Conservation (phyloP, 2,329 filamentous ascomycete genomes). For the Fusarium tanahbumbuense region DNA sequence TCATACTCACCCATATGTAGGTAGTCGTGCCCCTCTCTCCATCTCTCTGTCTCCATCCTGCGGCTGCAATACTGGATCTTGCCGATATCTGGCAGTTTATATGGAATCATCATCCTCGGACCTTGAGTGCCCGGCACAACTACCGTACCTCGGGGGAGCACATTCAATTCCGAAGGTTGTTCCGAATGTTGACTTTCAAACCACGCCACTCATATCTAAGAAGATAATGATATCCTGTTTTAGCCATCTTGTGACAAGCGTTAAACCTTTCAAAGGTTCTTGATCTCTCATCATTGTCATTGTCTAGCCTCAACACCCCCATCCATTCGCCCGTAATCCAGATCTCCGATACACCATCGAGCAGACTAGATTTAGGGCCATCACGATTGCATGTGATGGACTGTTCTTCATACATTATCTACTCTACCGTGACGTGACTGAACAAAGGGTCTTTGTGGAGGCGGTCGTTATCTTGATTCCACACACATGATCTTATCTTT, state of each 20-base stretch:
- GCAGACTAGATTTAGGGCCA: neutral
- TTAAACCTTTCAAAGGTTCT: neutral
- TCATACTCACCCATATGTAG: neutral
- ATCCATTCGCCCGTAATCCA: neutral
- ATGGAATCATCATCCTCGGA: neutral
- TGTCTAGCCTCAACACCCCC: neutral
- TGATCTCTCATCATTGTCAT: neutral
- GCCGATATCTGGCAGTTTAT: neutral
- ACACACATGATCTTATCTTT: neutral
- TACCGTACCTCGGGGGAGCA: slow-evolving; percentile 10
- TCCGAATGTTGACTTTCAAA: neutral
- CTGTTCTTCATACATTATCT: neutral
- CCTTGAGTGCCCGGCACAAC: slow-evolving; percentile 3
- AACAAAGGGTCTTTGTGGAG: neutral
- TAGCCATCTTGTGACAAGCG: neutral
- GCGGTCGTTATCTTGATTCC: neutral
- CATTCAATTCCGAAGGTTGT: neutral
- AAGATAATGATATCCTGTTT: neutral
- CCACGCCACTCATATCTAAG: neutral
- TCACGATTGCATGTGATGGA: neutral
- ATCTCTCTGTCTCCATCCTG: neutral
- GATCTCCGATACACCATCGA: neutral
- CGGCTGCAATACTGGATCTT: neutral
- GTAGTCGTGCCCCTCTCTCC: neutral
- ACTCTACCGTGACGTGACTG: neutral